These are phyloP conservation scores for Lepidium didymum DNA, from an alignment of 345 rosid genomes.

Conservation along the genomic window DNA sequence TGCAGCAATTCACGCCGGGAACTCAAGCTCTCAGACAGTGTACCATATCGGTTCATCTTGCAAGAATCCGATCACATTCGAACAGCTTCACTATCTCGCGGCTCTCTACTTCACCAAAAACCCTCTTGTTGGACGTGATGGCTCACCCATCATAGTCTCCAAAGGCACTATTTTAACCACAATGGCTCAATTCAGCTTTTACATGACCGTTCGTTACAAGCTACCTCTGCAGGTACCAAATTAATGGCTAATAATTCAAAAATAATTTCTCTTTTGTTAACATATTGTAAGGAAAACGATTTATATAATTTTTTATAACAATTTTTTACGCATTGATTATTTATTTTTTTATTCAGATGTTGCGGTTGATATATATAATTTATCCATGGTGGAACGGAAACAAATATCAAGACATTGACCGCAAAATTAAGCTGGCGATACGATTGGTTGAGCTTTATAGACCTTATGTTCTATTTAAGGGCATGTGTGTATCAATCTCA, in stretches of 20 bases:
- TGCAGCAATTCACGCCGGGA: neutral
- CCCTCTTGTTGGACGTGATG: conserved; percentile 70
- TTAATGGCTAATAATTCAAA: neutral
- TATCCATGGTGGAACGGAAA: conserved; percentile 20
- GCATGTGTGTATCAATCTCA: conserved; percentile 45
- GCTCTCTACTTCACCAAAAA: conserved; percentile 45
- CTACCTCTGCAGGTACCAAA: conserved; percentile 46
- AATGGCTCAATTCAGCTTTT: conserved; percentile 66
- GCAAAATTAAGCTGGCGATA: conserved; percentile 41
- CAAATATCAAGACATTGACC: conserved; percentile 11
- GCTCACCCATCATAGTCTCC: conserved; percentile 55
- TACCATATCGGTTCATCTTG: conserved; percentile 78
- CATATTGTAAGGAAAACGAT: neutral
- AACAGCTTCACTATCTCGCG: conserved; percentile 42
- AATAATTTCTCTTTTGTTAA: neutral
- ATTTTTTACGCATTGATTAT: conserved; percentile 19
- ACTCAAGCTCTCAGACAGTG: conserved; percentile 29
- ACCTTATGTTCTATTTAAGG: conserved; percentile 72
- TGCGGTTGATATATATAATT: neutral
- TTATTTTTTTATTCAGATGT: neutral
- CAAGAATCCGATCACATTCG: conserved; percentile 43
- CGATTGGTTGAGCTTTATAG: conserved; percentile 62
- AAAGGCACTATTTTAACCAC: conserved; percentile 37
- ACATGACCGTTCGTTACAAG: conserved; percentile 58
- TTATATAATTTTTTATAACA: conserved; percentile 20